A percentile compares a stretch with the other conserved stretches of the same genome.
Evolutionary conservation across 2,329 filamentous ascomycete genomes (phyloP).

Genomic region (Beauveria australis): DNA sequence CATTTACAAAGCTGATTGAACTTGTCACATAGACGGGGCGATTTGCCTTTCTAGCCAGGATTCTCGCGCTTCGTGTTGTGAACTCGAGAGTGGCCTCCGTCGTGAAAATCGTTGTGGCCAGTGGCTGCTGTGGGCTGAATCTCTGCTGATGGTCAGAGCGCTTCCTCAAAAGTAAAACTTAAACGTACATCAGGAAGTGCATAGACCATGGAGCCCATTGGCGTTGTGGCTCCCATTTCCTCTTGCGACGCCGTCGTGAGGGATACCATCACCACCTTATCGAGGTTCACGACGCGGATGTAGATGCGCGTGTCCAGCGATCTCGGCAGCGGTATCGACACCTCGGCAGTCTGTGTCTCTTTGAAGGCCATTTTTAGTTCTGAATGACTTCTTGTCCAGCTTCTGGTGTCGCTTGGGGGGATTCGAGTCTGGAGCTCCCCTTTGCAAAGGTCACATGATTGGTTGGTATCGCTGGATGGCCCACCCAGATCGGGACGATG

Average conservation of each 20-base stretch:
- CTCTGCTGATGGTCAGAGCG: slow-evolving; percentile 26
- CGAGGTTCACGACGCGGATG: slow-evolving; percentile 48
- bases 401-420: not conserved
- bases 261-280: slow-evolving; percentile 52
- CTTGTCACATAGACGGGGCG: slow-evolving; percentile 86
- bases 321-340: slow-evolving; percentile 53
- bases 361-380: slow-evolving; percentile 18
- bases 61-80: slow-evolving; percentile 72
- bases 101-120: slow-evolving; percentile 73
- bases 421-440: not conserved
- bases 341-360: slow-evolving; percentile 24
- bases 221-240: slow-evolving; percentile 39
- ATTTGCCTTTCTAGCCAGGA: slow-evolving; percentile 64
- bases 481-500: not conserved
- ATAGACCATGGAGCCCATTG: slow-evolving; percentile 87
- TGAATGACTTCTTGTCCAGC: not conserved
- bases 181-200: slow-evolving; percentile 76
- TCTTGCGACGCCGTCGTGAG: slow-evolving; percentile 50
- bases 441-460: slow-evolving; percentile 8
- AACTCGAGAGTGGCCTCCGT: slow-evolving; percentile 76
- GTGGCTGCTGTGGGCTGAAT: slow-evolving; percentile 49
- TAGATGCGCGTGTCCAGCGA: slow-evolving; percentile 54
- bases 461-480: not conserved
- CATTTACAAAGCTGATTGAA: slow-evolving; percentile 68
- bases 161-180: not conserved